Percentiles rank a stretch among this genome's conserved stretches.
Conservation (phyloP, 1,284 basidiomycete species). For the Spongispora temasekensis region DNA sequence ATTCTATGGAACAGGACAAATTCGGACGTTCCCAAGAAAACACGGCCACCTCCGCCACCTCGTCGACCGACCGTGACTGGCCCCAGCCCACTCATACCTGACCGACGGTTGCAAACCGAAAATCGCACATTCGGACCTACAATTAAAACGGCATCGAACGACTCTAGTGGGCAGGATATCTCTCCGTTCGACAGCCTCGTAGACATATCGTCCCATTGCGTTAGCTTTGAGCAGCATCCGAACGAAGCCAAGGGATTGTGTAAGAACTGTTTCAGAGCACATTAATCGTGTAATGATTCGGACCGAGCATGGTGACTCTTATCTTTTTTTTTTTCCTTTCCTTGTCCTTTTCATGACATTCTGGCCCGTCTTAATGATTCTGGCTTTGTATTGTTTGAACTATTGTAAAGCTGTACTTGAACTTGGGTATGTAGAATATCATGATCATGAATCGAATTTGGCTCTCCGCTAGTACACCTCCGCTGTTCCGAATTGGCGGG, state of each 20-base stretch:
- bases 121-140: conserved; percentile 7
- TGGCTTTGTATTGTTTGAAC: no score
- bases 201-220: conserved; percentile 24
- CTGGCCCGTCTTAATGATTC: no score
- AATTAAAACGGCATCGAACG: conserved; percentile 11
- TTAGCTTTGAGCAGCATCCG: conserved; percentile 22
- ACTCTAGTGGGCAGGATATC: conserved; percentile 7
- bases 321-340: not conserved
- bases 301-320: not conserved
- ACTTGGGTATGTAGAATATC: no score
- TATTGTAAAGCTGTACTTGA: no score
- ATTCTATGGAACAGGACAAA: conserved; percentile 33
- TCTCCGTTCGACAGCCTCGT: conserved; percentile 37
- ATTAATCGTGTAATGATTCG: conserved; percentile 12
- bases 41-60: conserved; percentile 39
- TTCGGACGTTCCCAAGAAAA: conserved; percentile 33
- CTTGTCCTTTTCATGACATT: no score
- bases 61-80: conserved; percentile 33
- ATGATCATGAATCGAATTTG: no score
- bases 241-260: conserved; percentile 23
- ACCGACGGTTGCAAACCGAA: conserved; percentile 19
- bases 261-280: conserved; percentile 29
- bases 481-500: no score
- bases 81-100: conserved; percentile 21
- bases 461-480: no score